Evolutionary conservation across 768 basidiomycete species (phyloP).

Genomic region (Mrakia blollopis): DNA sequence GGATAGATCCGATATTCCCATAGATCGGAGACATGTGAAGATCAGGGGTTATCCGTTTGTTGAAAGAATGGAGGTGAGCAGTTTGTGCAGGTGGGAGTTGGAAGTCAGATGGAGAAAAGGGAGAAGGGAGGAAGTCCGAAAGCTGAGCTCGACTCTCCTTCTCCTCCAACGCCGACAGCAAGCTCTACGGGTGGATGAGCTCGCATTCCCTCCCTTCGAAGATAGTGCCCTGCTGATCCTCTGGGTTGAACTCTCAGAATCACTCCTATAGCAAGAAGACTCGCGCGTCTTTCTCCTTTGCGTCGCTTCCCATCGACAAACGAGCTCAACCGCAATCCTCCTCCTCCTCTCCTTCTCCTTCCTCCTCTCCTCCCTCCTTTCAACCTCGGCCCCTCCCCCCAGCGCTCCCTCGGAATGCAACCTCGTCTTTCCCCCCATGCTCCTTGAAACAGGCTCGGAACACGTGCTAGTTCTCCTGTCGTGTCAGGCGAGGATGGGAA

Average conservation of each 20-base stretch:
- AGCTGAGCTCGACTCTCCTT: too few species aligned
- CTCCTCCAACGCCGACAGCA: too few species aligned
- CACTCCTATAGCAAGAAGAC: not conserved
- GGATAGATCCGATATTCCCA: too few species aligned
- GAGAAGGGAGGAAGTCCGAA: too few species aligned
- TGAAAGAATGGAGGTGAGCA: too few species aligned
- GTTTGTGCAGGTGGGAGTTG: too few species aligned
- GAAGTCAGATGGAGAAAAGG: too few species aligned
- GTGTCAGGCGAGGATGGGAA: conserved; percentile 1
- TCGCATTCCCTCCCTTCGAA: not conserved
- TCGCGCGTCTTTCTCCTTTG: not conserved
- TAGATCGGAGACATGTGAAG: too few species aligned
- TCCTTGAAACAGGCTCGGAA: conserved; percentile 49
- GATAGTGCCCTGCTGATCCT: not conserved
- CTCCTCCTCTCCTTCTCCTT: conserved; percentile 8
- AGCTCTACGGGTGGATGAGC: too few species aligned
- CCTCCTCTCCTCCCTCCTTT: not conserved
- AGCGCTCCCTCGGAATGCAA: not conserved
- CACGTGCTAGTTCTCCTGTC: conserved; percentile 57
- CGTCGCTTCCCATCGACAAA: not conserved
- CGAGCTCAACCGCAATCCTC: not conserved
- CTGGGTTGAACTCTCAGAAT: conserved; percentile 11
- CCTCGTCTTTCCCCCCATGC: not conserved
- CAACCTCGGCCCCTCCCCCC: not conserved
- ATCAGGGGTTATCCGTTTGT: too few species aligned